These are phyloP conservation scores for Oehlia diaphana DNA, from an alignment of 192 early-diverging fungal genomes.

Conservation along the genomic window DNA sequence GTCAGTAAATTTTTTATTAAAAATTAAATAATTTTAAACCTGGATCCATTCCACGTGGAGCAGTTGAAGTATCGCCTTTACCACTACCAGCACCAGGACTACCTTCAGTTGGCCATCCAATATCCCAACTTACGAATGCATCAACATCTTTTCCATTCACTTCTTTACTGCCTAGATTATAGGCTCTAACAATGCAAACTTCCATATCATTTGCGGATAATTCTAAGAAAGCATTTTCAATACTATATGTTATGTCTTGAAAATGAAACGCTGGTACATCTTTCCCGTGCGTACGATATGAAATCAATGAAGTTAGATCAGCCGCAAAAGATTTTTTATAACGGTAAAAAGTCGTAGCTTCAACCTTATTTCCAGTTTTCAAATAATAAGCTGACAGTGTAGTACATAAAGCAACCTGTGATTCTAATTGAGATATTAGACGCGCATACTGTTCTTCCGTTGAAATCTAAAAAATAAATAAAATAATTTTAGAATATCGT, in stretches of 20 bases:
- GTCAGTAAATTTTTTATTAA: no score
- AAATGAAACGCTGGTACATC: constrained; percentile 53
- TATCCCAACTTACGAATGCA: constrained; percentile 67
- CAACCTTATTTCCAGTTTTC: constrained; percentile 49
- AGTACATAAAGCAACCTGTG: constrained; percentile 57
- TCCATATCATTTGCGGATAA: constrained; percentile 69
- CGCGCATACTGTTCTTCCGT: constrained; percentile 45
- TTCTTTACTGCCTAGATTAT: constrained; percentile 54
- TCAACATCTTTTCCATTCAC: constrained; percentile 60
- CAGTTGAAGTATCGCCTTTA: constrained; percentile 63
- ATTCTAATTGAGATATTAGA: constrained; percentile 48
- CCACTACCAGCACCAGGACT: constrained; percentile 48
- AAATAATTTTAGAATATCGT: not conserved
- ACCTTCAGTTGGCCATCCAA: constrained; percentile 72
- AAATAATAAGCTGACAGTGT: constrained; percentile 41
- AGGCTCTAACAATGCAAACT: constrained; percentile 57
- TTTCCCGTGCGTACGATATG: constrained; percentile 38
- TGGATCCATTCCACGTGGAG: constrained; percentile 46
- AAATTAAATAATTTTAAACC: constrained; percentile 41
- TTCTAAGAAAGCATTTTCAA: constrained; percentile 51
- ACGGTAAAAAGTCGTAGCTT: constrained; percentile 55
- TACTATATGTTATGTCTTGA: constrained; percentile 53
- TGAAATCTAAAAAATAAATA: constrained; percentile 32
- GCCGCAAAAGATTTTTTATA: constrained; percentile 57
- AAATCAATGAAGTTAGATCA: constrained; percentile 54